Percentiles rank a stretch among this genome's conserved stretches.
Evolutionary conservation across 306 rosid genomes (phyloP).

Genomic region (Trifolium repens): DNA sequence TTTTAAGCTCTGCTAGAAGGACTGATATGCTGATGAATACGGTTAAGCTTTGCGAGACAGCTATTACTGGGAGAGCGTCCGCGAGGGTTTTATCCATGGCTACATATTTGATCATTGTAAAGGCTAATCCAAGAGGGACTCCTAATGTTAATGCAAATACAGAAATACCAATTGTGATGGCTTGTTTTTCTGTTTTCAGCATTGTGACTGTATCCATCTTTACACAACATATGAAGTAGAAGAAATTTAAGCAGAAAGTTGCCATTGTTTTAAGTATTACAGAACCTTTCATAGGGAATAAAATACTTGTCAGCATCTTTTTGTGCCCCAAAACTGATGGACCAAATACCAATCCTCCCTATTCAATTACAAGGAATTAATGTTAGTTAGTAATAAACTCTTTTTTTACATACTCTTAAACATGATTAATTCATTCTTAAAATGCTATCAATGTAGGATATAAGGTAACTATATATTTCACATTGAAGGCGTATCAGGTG

Average conservation of each 20-base stretch:
- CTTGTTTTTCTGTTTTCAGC: conserved; percentile 52
- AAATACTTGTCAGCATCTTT: neutral
- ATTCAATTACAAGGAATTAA: neutral
- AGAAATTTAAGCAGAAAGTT: conserved; percentile 55
- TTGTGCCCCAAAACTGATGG: conserved; percentile 60
- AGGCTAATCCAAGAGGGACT: conserved; percentile 25
- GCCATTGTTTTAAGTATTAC: conserved; percentile 49
- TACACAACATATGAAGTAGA: conserved; percentile 54
- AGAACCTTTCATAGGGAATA: conserved; percentile 56
- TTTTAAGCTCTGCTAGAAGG: conserved; percentile 60
- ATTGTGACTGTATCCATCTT: conserved; percentile 46
- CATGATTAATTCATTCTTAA: neutral
- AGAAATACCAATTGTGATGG: conserved; percentile 47
- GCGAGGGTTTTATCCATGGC: conserved; percentile 33
- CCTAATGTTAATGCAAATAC: conserved; percentile 38
- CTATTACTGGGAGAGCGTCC: conserved; percentile 37
- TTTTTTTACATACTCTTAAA: neutral
- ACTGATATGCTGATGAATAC: conserved; percentile 50
- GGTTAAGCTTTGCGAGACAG: conserved; percentile 49
- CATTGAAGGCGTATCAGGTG: neutral
- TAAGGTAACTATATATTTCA: no score
- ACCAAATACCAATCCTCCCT: conserved; percentile 65
- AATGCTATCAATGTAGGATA: neutral
- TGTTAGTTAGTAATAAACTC: conserved; percentile 1
- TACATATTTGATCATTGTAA: conserved; percentile 4